phyloP scores from a whole-genome alignment of 1,284 basidiomycete genomes.

The Marasmius sp. region DNA sequence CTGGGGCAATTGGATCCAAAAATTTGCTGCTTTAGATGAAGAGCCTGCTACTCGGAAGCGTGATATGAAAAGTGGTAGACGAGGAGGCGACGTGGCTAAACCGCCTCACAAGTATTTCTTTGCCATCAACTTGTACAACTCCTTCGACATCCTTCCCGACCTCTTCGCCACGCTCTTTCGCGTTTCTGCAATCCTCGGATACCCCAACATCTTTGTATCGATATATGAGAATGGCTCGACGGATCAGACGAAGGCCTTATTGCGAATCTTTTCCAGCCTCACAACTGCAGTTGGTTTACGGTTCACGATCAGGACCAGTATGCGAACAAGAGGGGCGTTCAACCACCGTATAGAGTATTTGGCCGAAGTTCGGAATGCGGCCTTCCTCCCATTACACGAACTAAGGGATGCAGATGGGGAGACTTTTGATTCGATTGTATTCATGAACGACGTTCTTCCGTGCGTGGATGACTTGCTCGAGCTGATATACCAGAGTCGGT shows the following conservation, averaged over 20 bases:
- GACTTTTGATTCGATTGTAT: conserved; percentile 91
- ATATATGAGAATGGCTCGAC: conserved; percentile 97
- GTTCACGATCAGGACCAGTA: conserved; percentile 87
- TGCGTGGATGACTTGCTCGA: conserved; percentile 95
- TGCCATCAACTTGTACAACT: conserved; percentile 96
- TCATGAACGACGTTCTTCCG: conserved; percentile 98
- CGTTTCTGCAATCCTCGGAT: conserved; percentile 84
- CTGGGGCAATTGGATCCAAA: conserved; percentile 58
- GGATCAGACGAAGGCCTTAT: conserved; percentile 94
- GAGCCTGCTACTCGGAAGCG: conserved; percentile 37
- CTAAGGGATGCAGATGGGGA: conserved; percentile 87
- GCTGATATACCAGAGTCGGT: conserved; percentile 79
- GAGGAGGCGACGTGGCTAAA: background rate
- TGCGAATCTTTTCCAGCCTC: conserved; percentile 90
- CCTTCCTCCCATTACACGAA: conserved; percentile 91
- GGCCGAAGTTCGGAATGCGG: conserved; percentile 93
- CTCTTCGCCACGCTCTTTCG: conserved; percentile 95
- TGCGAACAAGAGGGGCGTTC: conserved; percentile 91
- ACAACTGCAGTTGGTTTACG: conserved; percentile 86
- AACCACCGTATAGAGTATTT: conserved; percentile 98
- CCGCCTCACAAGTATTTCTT: conserved; percentile 90
- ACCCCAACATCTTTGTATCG: conserved; percentile 94
- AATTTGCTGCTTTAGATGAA: conserved; percentile 46
- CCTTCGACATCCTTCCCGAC: conserved; percentile 97
- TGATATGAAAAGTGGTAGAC: conserved; percentile 38